phyloP scores from a whole-genome alignment of 345 rosid species.

The Corchorus olitorius region DNA sequence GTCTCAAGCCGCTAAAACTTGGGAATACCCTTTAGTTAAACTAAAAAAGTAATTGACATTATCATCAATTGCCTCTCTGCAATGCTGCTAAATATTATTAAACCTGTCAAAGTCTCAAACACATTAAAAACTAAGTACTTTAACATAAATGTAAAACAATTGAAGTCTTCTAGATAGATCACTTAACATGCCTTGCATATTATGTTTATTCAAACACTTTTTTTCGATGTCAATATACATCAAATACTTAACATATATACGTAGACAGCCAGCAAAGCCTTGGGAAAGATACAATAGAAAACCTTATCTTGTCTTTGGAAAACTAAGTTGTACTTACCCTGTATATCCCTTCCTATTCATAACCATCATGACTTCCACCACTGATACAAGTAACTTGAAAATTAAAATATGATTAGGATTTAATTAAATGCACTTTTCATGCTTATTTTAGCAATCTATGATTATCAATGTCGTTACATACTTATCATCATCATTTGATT shows the following conservation, averaged over 20 bases:
- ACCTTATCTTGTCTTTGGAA: constrained; percentile 39
- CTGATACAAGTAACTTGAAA: constrained; percentile 4
- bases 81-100: background rate
- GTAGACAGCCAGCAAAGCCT: constrained; percentile 38
- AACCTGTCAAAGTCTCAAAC: background rate
- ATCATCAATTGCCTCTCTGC: background rate
- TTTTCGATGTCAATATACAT: background rate
- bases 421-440: constrained; percentile 24
- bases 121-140: background rate
- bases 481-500: constrained; percentile 24
- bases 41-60: too few relatives aligned
- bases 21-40: too few relatives aligned
- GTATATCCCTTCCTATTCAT: background rate
- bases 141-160: background rate
- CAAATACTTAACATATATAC: background rate
- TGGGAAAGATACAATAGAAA: constrained; percentile 29
- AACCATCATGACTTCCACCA: constrained; percentile 45
- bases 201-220: background rate
- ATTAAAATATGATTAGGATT: background rate
- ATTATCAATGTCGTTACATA: constrained; percentile 23
- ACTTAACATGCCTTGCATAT: constrained; percentile 1
- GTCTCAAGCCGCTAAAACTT: too few relatives aligned
- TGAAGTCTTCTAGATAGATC: background rate
- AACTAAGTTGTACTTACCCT: constrained; percentile 40
- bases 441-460: constrained; percentile 20